Base-by-base conservation (phyloP, 2,329 filamentous ascomycete species). In the Colletotrichum melonis region DNA sequence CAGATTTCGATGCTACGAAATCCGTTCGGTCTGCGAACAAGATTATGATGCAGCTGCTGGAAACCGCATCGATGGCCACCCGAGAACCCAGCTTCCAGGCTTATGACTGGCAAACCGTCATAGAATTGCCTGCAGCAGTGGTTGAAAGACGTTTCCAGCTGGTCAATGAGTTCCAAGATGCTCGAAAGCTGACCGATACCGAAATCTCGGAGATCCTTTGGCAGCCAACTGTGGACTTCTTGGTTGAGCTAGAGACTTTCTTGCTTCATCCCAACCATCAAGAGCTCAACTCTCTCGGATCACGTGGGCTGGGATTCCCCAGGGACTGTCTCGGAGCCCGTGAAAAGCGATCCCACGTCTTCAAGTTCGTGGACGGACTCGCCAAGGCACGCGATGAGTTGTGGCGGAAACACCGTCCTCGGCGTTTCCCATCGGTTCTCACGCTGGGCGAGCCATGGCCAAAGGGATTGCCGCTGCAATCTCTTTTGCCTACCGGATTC, bases 31-130 rank as follows among this genome's bases (percentile, higher is more conserved):
- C 12, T 28, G 67, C 62, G 14, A 60, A 59, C n/a, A 66, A 42
- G 42, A 56, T 62, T 2, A 22, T 71, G 19, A n/a, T 60, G 16
- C 56, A 67, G n/a, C n/a, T 71, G 16, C 56, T 71, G 2, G 68
- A 71, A 19, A 71, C 56, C 38, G 63, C 63, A 32, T 35, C 63
- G 4, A 67, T 62, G 68, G 56, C 30, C 24, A 24, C 56, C 14
- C 30, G 63, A 55, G 68, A 71, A 38, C 68, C 63, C 14, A 56
- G 32, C 35, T 71, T 71, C 30, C 63, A 71, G n/a, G 22, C 11
- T 32, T 19, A 46, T 9, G 32, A 67, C 35, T 62, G 68, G 68
- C 12, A 35, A 9, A 8, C 14, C 5, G 55, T 67, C 19, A n/a
- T 57, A 5, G 7, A n/a, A 30, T 26, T 71, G 7, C 68, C 68